Evolutionary conservation across 1,139 yeast genomes (phyloP).

Genomic region (Candida glucosophila): DNA sequence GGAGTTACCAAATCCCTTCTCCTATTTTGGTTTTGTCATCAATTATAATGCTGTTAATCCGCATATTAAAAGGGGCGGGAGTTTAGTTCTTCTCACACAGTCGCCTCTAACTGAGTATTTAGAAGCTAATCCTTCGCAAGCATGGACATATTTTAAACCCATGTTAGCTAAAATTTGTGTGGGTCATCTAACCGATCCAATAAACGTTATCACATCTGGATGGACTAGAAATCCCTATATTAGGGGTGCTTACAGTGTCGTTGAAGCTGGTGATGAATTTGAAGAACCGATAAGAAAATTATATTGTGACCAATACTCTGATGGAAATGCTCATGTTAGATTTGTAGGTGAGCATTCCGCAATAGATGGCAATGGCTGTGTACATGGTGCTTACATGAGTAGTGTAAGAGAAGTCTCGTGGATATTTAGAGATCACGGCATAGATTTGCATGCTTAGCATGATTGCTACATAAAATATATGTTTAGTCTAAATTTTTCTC

Average conservation of each 20-base stretch:
- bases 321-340: conserved; percentile 40
- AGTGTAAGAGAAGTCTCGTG: conserved; percentile 63
- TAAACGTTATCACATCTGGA: conserved; percentile 42
- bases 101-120: conserved; percentile 55
- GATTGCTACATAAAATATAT: too few relatives aligned
- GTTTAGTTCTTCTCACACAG: conserved; percentile 57
- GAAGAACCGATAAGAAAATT: conserved; percentile 47
- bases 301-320: conserved; percentile 6
- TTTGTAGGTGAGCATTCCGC: conserved; percentile 86
- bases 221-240: conserved; percentile 71
- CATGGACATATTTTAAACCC: conserved; percentile 33
- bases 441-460: too few relatives aligned
- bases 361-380: conserved; percentile 76
- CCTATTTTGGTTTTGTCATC: conserved; percentile 21
- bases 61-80: conserved; percentile 9
- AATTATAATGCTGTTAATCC: conserved; percentile 21
- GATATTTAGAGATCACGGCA: conserved; percentile 23
- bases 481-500: too few relatives aligned
- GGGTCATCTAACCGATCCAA: conserved; percentile 34
- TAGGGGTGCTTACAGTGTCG: conserved; percentile 69
- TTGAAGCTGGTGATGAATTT: conserved; percentile 62
- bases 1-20: conserved; percentile 17
- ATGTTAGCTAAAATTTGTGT: conserved; percentile 19
- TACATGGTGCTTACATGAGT: conserved; percentile 68
- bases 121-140: conserved; percentile 26